Evolutionary conservation across 2,329 filamentous ascomycete species (phyloP).

Genomic region (Coniella lustricola): DNA sequence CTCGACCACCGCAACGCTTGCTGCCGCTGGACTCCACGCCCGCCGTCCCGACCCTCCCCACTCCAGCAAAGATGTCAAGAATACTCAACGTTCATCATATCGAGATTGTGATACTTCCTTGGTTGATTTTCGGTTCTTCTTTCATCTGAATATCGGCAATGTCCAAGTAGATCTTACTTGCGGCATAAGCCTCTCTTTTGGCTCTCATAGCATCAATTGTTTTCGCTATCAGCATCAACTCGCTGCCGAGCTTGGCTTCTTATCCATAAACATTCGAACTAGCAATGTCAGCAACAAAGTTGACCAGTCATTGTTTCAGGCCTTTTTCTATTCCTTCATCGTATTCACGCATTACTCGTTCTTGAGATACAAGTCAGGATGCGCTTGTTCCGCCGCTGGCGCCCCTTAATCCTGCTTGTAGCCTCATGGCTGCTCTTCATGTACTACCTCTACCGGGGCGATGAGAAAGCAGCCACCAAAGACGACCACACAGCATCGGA

Average conservation of each 20-base stretch:
- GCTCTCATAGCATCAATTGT: too few species aligned
- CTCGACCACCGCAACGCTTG: not conserved
- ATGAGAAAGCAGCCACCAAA: constrained; percentile 11
- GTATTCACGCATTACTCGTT: not conserved
- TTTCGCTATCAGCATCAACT: not conserved
- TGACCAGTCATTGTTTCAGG: not conserved
- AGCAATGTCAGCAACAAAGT: constrained; percentile 4
- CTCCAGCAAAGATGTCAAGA: too few species aligned
- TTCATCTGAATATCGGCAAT: too few species aligned
- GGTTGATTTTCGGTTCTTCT: too few species aligned
- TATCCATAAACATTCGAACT: too few species aligned
- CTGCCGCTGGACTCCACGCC: not conserved
- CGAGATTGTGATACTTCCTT: too few species aligned
- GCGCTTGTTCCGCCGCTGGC: constrained; percentile 14
- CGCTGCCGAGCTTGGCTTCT: not conserved
- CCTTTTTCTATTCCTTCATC: not conserved
- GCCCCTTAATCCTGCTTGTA: constrained; percentile 13
- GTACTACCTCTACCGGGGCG: constrained; percentile 10
- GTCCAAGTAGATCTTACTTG: too few species aligned
- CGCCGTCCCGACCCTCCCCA: too few species aligned
- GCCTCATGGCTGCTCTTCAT: constrained; percentile 13
- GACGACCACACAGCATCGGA: too few species aligned
- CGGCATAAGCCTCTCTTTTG: too few species aligned
- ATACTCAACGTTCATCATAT: too few species aligned
- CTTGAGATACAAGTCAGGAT: not conserved